phyloP scores from a whole-genome alignment of 805 yeast species.

The Saccharomycopsis olivae region DNA sequence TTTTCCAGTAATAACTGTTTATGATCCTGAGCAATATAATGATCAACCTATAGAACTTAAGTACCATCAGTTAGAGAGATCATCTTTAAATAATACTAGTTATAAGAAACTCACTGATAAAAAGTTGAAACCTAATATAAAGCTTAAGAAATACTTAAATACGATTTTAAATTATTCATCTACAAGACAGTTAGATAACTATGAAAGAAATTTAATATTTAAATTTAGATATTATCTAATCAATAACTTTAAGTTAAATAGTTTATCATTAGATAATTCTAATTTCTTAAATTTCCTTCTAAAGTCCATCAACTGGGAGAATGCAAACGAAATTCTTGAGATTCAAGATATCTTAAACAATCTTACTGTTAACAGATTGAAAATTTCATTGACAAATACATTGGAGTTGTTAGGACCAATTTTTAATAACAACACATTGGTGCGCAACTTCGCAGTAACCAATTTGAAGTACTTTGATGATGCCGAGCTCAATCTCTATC shows the following conservation, averaged over 20 bases:
- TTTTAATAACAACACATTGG: slow-evolving; percentile 52
- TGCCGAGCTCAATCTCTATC: slow-evolving; percentile 67
- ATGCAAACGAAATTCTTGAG: slow-evolving; percentile 68
- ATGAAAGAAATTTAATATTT: slow-evolving; percentile 85
- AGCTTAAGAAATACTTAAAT: slow-evolving; percentile 61
- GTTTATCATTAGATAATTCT: slow-evolving; percentile 23
- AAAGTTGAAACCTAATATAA: slow-evolving; percentile 83
- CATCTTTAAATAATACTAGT: slow-evolving; percentile 56
- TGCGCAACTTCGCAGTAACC: slow-evolving; percentile 82
- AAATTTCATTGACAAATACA: slow-evolving; percentile 38
- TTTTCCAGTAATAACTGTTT: slow-evolving; percentile 31
- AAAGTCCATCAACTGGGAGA: slow-evolving; percentile 83
- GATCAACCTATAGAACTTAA: slow-evolving; percentile 85
- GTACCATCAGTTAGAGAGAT: slow-evolving; percentile 74
- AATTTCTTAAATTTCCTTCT: slow-evolving; percentile 70
- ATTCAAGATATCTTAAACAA: slow-evolving; percentile 61
- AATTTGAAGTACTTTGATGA: slow-evolving; percentile 69
- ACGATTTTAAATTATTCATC: slow-evolving; percentile 70
- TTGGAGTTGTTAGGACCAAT: slow-evolving; percentile 75
- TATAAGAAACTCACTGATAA: slow-evolving; percentile 35
- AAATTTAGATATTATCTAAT: slow-evolving; percentile 74
- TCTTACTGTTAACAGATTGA: slow-evolving; percentile 72
- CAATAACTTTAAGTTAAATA: slow-evolving; percentile 29
- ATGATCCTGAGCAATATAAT: slow-evolving; percentile 58
- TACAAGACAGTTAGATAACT: slow-evolving; percentile 67